Conservation (phyloP, 192 early-diverging fungal genomes). For the Coemansia sp. region DNA sequence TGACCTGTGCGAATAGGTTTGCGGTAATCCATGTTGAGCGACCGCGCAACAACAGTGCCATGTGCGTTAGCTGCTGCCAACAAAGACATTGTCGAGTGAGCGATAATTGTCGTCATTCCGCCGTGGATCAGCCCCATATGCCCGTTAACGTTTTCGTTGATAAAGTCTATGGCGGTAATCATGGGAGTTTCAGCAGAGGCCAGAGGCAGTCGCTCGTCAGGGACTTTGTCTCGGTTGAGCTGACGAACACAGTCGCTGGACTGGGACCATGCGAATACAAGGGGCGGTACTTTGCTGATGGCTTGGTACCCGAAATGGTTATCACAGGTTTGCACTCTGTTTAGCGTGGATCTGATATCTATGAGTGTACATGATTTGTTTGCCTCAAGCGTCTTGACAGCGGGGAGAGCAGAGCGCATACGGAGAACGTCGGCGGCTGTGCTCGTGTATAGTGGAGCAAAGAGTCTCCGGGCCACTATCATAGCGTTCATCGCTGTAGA, state of each 20-base stretch:
- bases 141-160: conserved; percentile 35
- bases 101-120: conserved; percentile 46
- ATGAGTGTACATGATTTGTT: conserved; percentile 13
- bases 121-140: conserved; percentile 48
- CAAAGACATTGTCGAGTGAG: conserved; percentile 33
- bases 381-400: conserved; percentile 20
- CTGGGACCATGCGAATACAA: conserved; percentile 33
- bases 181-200: conserved; percentile 14
- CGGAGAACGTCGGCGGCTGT: conserved; percentile 23
- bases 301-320: conserved; percentile 36
- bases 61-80: conserved; percentile 31
- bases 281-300: conserved; percentile 23
- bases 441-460: background rate
- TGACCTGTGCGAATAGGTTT: conserved; percentile 30
- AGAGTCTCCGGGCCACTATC: background rate
- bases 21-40: conserved; percentile 53
- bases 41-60: conserved; percentile 12
- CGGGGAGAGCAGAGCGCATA: conserved; percentile 24
- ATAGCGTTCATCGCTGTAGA: background rate
- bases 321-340: conserved; percentile 1
- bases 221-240: conserved; percentile 16
- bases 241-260: conserved; percentile 6
- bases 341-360: conserved; percentile 14
- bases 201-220: conserved; percentile 14
- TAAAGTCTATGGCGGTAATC: conserved; percentile 38